Conservation (phyloP, 495 filamentous ascomycete species). For the Choiromyces venosus region DNA sequence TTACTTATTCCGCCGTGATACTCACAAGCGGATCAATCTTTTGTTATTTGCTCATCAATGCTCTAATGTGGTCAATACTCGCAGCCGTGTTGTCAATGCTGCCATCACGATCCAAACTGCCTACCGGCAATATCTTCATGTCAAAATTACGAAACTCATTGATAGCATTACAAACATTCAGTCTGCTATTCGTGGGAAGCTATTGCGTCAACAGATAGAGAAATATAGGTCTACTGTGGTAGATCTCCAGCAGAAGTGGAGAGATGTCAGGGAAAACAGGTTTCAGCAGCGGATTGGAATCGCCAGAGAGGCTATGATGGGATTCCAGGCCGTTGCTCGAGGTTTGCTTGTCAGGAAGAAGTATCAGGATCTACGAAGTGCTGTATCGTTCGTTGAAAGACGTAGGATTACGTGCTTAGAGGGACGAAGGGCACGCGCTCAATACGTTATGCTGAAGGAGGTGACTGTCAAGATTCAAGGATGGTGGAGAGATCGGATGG, state of each 20-base stretch:
- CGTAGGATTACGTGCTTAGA: slow-evolving; percentile 16
- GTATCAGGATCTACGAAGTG: slow-evolving; percentile 19
- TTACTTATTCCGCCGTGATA: slow-evolving; percentile 37
- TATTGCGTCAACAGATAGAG: slow-evolving; percentile 21
- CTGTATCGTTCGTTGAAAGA: slow-evolving; percentile 21
- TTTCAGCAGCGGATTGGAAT: slow-evolving; percentile 33
- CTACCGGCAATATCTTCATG: slow-evolving; percentile 40
- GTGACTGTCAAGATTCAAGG: slow-evolving; percentile 30
- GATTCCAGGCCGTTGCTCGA: slow-evolving; percentile 34
- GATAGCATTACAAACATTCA: slow-evolving; percentile 31
- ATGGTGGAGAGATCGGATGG: slow-evolving; percentile 27
- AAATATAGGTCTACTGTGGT: slow-evolving; percentile 2
- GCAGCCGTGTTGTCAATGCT: slow-evolving; percentile 49
- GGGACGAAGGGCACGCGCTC: slow-evolving; percentile 14
- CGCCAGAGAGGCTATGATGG: slow-evolving; percentile 28
- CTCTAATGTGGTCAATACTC: slow-evolving; percentile 47
- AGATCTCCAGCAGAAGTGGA: slow-evolving; percentile 26
- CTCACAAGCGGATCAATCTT: slow-evolving; percentile 45
- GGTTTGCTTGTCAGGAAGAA: slow-evolving; percentile 32
- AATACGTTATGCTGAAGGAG: slow-evolving; percentile 24
- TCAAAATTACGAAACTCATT: slow-evolving; percentile 38
- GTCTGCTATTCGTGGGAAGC: slow-evolving; percentile 29
- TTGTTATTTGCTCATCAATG: slow-evolving; percentile 48
- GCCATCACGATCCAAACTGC: slow-evolving; percentile 51
- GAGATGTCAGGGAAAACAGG: slow-evolving; percentile 28